phyloP scores from a whole-genome alignment of 75 land plant species.

The Picea glauca region DNA sequence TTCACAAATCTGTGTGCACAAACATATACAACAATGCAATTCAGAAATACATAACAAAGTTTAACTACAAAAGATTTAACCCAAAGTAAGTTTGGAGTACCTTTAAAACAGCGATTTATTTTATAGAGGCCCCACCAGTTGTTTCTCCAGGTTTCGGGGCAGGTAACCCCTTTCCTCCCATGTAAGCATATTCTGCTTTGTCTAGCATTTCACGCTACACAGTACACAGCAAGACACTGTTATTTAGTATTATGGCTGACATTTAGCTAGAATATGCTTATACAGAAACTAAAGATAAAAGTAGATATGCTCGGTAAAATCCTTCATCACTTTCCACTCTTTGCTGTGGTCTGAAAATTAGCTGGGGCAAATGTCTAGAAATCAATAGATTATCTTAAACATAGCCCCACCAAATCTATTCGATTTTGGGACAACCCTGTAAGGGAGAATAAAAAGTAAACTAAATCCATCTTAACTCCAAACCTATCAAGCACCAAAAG shows the following conservation, averaged over 20 bases:
- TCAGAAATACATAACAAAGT: not conserved
- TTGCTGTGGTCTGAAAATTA: not conserved
- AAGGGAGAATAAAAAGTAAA: too few relatives aligned
- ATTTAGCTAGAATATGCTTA: not conserved
- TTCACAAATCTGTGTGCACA: not conserved
- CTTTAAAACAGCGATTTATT: not conserved
- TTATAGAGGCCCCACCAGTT: not conserved
- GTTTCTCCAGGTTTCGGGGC: constrained; percentile 15
- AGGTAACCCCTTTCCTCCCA: constrained; percentile 34
- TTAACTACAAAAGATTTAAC: not conserved
- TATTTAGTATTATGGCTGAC: not conserved
- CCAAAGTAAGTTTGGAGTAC: not conserved
- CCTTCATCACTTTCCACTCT: not conserved
- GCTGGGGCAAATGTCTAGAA: not conserved
- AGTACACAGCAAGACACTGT: not conserved
- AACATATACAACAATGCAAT: not conserved
- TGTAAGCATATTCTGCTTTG: constrained; percentile 24
- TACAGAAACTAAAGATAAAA: not conserved
- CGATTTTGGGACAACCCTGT: not conserved
- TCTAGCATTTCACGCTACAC: constrained; percentile 27
- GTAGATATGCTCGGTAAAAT: not conserved
- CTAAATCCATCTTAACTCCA: too few relatives aligned
- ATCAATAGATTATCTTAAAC: not conserved
- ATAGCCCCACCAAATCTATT: not conserved
- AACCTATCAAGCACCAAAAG: too few relatives aligned